phyloP scores from a whole-genome alignment of 2,329 filamentous ascomycete genomes.

The Colletotrichum liaoningense region DNA sequence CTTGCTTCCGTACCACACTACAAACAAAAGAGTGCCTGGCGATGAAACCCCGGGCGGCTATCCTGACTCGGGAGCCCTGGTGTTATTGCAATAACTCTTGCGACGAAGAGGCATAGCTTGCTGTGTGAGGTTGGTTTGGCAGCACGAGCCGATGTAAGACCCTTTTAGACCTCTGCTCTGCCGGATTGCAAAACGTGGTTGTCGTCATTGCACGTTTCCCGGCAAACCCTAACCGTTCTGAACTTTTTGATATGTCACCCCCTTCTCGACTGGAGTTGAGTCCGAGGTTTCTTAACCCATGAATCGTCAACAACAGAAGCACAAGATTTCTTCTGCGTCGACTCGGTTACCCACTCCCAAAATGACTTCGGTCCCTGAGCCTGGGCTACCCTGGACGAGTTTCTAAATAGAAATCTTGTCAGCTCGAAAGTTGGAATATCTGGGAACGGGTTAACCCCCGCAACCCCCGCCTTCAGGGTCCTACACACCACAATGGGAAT shows the following conservation, averaged over 20 bases:
- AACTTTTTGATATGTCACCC: not conserved
- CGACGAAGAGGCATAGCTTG: not conserved
- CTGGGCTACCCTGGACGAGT: conserved; percentile 11
- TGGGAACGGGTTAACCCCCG: conserved; percentile 10
- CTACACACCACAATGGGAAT: conserved; percentile 80
- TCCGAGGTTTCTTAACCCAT: not conserved
- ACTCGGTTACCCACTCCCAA: conserved; percentile 9
- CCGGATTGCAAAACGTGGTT: conserved; percentile 26
- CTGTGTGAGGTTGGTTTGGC: not conserved
- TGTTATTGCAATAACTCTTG: conserved; percentile 5
- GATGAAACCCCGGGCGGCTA: conserved; percentile 19
- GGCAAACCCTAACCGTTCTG: conserved; percentile 13
- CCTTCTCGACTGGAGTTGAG: not conserved
- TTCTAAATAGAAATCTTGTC: not conserved
- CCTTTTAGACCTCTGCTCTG: conserved; percentile 1
- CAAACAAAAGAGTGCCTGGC: conserved; percentile 27
- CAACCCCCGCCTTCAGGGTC: conserved; percentile 28
- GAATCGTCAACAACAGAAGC: not conserved
- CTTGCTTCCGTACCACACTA: not conserved
- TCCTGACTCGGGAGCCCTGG: conserved; percentile 18
- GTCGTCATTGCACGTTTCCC: conserved; percentile 30
- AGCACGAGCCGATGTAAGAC: conserved; percentile 5
- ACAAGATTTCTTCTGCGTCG: conserved; percentile 3
- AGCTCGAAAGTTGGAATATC: conserved; percentile 10
- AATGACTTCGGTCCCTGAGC: not conserved